Base-by-base conservation (phyloP, 2,329 filamentous ascomycete genomes). In the Chalaropsis thielavioides region DNA sequence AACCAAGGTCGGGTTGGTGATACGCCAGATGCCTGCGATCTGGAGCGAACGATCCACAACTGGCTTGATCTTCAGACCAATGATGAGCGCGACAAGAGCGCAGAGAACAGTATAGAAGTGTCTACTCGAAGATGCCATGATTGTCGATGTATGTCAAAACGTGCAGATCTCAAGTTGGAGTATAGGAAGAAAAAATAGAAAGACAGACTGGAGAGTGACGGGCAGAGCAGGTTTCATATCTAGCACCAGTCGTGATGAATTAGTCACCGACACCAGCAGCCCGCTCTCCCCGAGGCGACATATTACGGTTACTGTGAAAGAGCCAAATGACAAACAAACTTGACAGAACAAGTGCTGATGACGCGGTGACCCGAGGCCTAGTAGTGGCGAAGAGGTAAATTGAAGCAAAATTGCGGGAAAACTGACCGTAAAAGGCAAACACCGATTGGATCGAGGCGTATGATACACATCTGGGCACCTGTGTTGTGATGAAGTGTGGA, bases 11-110 rank as follows among this genome's bases (percentile, higher is more conserved):
- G 69, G 71, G 4, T 49, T 62, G 2, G 68, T 68, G 8, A 62
- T 63, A 15, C 73, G 71, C 35, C 72, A 71, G 3, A 73, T 15
- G 11, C 74, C 74, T 0, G 71, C 27, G 0, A 75, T 70, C 0
- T 65, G 15, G 6, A 64, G 43, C 13, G 49, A 11, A 22, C 64
- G 66, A 49, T 66, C 68, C 1, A 66, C n/a, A 44, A 38, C 22
- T 1, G 63, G 49, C 49, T 54, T 66, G 6, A 66, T 8, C 17
- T 3, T 49, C 24, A 66, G 2, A 19, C 49, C 38, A 17, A 63
- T 40, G 15, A 38, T 19, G 8, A 66, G 17, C 3, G 54, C 41
- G 19, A 41, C 13, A 2, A 64, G n/a, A 35, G 54, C 61, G 15
- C 54, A 63, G 38, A 49, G 43, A 49, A 64, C 24, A 27, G 43